Evolutionary conservation across 352 stramenopile genomes (phyloP).

Genomic region (Elongisporangium undulatum): DNA sequence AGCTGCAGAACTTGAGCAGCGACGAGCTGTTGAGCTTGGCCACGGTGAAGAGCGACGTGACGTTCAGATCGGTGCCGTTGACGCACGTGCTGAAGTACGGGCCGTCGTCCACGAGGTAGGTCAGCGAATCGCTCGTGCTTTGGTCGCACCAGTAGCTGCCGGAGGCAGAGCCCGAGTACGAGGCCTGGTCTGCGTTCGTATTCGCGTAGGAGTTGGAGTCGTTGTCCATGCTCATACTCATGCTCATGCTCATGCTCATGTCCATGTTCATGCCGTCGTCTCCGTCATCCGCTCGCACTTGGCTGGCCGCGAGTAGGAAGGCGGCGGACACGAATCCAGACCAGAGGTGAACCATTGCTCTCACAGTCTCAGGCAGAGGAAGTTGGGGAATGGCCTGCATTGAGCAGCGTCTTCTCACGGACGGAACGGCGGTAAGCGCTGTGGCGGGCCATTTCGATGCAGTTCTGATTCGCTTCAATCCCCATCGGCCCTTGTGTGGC

Average conservation of each 20-base stretch:
- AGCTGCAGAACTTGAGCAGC: constrained; percentile 55
- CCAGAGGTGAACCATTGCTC: constrained; percentile 13
- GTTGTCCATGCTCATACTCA: too few species aligned
- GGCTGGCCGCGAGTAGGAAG: neutral
- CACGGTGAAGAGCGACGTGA: constrained; percentile 41
- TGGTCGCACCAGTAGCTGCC: constrained; percentile 17
- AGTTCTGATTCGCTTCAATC: constrained; percentile 11
- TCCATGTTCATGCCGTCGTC: neutral
- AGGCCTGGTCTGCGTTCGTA: neutral
- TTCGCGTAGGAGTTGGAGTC: neutral
- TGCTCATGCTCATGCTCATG: too few species aligned
- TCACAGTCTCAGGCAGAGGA: neutral
- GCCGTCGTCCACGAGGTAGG: constrained; percentile 36
- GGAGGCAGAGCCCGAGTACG: neutral
- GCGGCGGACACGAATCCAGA: neutral
- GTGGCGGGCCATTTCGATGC: constrained; percentile 2
- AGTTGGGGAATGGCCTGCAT: neutral
- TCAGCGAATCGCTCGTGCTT: constrained; percentile 23
- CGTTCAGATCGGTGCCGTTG: constrained; percentile 33
- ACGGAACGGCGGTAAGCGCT: neutral
- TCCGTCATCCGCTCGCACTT: neutral
- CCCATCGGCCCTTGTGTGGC: constrained; percentile 12
- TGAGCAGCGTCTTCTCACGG: neutral
- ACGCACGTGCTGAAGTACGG: constrained; percentile 52
- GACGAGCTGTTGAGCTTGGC: constrained; percentile 35